phyloP scores from a whole-genome alignment of 768 basidiomycete species.

The Rhizopogon roseolus region DNA sequence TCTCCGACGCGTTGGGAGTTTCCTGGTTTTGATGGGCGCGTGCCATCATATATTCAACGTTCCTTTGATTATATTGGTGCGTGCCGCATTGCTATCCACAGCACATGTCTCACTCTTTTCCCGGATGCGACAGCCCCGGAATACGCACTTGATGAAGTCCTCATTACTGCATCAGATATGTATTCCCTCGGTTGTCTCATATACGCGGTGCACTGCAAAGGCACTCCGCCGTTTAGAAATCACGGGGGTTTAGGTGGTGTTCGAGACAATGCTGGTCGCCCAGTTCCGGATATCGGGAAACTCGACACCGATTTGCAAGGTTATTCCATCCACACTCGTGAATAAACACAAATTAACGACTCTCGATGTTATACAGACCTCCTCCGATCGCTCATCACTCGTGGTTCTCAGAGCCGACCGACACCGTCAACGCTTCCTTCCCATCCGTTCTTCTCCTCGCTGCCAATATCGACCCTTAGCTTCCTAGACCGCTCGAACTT shows the following conservation, averaged over 20 bases:
- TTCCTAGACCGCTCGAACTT: slow-evolving; percentile 96
- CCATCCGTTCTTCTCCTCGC: slow-evolving; percentile 89
- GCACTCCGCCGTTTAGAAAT: slow-evolving; percentile 82
- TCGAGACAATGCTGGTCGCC: slow-evolving; percentile 64
- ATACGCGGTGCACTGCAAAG: slow-evolving; percentile 87
- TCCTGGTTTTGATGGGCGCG: slow-evolving; percentile 78
- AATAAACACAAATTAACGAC: slow-evolving; percentile 6
- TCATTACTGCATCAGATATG: slow-evolving; percentile 88
- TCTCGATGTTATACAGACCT: slow-evolving; percentile 47
- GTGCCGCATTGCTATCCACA: neutral
- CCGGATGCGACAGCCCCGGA: slow-evolving; percentile 66
- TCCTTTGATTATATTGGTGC: slow-evolving; percentile 94
- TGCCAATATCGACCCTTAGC: slow-evolving; percentile 93
- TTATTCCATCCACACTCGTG: slow-evolving; percentile 19
- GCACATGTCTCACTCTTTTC: neutral
- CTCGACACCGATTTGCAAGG: slow-evolving; percentile 75
- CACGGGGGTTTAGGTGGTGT: slow-evolving; percentile 69
- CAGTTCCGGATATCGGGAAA: slow-evolving; percentile 55
- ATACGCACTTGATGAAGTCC: slow-evolving; percentile 85
- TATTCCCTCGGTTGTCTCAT: slow-evolving; percentile 89
- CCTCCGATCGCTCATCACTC: slow-evolving; percentile 75
- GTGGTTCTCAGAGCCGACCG: slow-evolving; percentile 67
- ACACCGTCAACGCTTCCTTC: slow-evolving; percentile 77
- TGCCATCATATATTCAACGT: slow-evolving; percentile 80
- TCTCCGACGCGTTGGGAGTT: slow-evolving; percentile 83